phyloP scores from a whole-genome alignment of 495 filamentous ascomycete species.

The Neohortaea acidophila region DNA sequence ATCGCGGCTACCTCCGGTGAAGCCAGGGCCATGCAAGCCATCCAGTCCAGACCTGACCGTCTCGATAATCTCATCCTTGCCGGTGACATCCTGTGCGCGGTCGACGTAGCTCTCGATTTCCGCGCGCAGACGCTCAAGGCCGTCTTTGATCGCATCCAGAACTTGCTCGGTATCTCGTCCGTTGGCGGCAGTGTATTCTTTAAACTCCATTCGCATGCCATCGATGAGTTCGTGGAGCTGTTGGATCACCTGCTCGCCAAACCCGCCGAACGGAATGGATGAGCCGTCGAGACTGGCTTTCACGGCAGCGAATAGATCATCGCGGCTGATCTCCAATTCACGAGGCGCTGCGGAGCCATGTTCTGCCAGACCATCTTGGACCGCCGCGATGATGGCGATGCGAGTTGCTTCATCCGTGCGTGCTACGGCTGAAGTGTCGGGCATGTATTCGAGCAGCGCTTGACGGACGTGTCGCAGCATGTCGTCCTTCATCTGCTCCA shows the following conservation, averaged over 20 bases:
- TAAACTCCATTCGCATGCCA: slow-evolving; percentile 53
- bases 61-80: slow-evolving; percentile 64
- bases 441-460: slow-evolving; percentile 60
- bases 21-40: slow-evolving; percentile 36
- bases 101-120: slow-evolving; percentile 73
- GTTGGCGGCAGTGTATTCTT: slow-evolving; percentile 57
- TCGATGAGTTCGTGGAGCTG: slow-evolving; percentile 61
- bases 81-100: slow-evolving; percentile 45
- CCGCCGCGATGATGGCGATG: slow-evolving; percentile 40
- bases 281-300: slow-evolving; percentile 42
- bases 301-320: slow-evolving; percentile 53
- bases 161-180: slow-evolving; percentile 68
- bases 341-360: slow-evolving; percentile 31
- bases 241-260: slow-evolving; percentile 52
- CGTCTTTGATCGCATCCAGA: slow-evolving; percentile 71
- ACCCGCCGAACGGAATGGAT: slow-evolving; percentile 32
- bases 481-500: slow-evolving; percentile 59
- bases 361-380: slow-evolving; percentile 40
- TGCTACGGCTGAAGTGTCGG: slow-evolving; percentile 31
- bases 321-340: slow-evolving; percentile 46
- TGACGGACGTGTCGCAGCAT: slow-evolving; percentile 61
- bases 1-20: slow-evolving; percentile 31
- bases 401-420: slow-evolving; percentile 31
- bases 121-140: slow-evolving; percentile 59
- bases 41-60: slow-evolving; percentile 60